Conservation (phyloP, 2,329 filamentous ascomycete genomes). For the Hypoxylon sp. region DNA sequence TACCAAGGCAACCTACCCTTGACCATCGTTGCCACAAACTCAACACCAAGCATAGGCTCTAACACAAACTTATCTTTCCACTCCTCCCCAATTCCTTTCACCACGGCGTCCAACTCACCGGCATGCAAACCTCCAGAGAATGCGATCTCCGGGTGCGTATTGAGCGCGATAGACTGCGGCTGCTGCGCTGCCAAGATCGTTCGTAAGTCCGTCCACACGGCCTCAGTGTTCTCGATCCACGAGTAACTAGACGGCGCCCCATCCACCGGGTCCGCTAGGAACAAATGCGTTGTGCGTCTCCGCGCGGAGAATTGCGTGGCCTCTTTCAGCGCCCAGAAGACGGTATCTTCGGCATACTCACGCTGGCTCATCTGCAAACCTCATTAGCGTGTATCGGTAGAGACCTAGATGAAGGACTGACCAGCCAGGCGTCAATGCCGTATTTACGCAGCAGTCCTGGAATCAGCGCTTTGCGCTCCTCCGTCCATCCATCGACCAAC, state of each 20-base stretch:
- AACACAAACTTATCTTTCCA: constrained; percentile 60
- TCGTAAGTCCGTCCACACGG: constrained; percentile 60
- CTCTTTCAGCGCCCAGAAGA: constrained; percentile 66
- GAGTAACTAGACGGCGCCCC: constrained; percentile 53
- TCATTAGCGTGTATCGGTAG: neutral
- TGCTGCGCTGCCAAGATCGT: constrained; percentile 57
- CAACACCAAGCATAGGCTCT: constrained; percentile 63
- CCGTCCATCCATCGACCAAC: constrained; percentile 62
- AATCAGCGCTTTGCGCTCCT: constrained; percentile 60
- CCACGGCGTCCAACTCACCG: constrained; percentile 60
- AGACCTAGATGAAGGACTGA: constrained; percentile 46
- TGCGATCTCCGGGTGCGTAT: constrained; percentile 62
- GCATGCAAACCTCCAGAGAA: constrained; percentile 65
- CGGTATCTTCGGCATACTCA: constrained; percentile 67
- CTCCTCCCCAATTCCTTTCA: constrained; percentile 55
- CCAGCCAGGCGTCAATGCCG: constrained; percentile 65
- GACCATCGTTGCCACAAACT: constrained; percentile 63
- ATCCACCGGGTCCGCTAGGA: constrained; percentile 59
- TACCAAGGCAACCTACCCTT: constrained; percentile 60
- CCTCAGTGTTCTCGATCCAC: constrained; percentile 65
- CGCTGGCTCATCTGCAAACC: constrained; percentile 62
- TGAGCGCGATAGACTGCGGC: constrained; percentile 60
- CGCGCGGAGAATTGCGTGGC: constrained; percentile 64
- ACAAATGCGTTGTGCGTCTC: constrained; percentile 66
- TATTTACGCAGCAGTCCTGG: constrained; percentile 62